These are phyloP conservation scores for Westerdykella ornata DNA, from an alignment of 2,329 filamentous ascomycete genomes.

Conservation along the genomic window DNA sequence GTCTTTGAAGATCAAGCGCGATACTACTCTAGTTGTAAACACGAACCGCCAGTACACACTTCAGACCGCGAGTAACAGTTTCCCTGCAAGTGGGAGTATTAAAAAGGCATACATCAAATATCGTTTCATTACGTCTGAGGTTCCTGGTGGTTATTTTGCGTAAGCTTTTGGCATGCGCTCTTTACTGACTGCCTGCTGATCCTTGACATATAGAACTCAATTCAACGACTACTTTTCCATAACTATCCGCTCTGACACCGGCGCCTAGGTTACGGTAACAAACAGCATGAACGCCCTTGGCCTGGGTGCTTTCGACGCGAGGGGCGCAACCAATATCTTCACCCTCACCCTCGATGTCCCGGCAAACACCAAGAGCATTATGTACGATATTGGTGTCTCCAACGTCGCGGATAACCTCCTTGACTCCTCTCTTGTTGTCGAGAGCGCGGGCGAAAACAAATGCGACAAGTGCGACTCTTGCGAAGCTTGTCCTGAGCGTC, in stretches of 20 bases:
- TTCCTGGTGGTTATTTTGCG: no score
- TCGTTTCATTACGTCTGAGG: no score
- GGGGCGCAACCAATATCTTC: slow-evolving; percentile 6
- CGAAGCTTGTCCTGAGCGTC: slow-evolving; percentile 4
- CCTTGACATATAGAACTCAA: slow-evolving; percentile 4
- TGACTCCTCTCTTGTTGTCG: slow-evolving; percentile 8
- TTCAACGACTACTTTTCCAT: slow-evolving; percentile 12
- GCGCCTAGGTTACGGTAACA: slow-evolving; percentile 5
- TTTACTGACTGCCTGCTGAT: no score
- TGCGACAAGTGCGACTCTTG: slow-evolving; percentile 9
- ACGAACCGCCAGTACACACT: no score
- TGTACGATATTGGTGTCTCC: slow-evolving; percentile 7
- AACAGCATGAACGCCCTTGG: slow-evolving; percentile 12
- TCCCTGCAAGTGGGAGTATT: no score
- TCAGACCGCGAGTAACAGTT: no score
- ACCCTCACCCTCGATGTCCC: slow-evolving; percentile 6
- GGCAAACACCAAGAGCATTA: slow-evolving; percentile 4
- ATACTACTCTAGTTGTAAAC: no score
- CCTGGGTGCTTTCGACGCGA: slow-evolving; percentile 7
- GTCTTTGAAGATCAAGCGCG: no score
- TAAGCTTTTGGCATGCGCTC: no score
- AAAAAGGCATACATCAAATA: no score
- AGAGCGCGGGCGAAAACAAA: slow-evolving; percentile 6
- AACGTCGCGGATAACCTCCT: slow-evolving; percentile 7
- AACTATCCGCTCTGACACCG: slow-evolving; percentile 7